These are phyloP conservation scores for Spizellomyces sp. DNA, from an alignment of 192 early-diverging fungal genomes.

Conservation along the genomic window DNA sequence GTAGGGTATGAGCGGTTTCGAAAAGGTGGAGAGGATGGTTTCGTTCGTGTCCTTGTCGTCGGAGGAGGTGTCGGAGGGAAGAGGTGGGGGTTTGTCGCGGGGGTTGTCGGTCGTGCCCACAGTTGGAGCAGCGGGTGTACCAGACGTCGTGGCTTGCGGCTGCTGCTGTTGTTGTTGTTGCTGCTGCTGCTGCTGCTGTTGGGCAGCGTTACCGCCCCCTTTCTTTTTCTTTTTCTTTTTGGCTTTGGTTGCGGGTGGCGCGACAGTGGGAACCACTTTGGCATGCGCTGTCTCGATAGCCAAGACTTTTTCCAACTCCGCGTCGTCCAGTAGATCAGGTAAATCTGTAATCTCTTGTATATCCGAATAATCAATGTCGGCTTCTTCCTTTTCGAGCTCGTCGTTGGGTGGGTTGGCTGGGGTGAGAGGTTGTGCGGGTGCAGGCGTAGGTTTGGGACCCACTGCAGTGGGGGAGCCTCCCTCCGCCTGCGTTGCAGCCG, in stretches of 20 bases:
- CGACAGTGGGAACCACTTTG: not conserved
- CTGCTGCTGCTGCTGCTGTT: not conserved
- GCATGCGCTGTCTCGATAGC: not conserved
- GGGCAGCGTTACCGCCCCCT: not conserved
- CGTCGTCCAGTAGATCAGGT: constrained; percentile 16
- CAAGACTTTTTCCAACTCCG: constrained; percentile 12
- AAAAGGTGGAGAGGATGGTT: constrained; percentile 15
- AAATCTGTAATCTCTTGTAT: constrained; percentile 3
- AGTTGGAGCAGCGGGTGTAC: not conserved
- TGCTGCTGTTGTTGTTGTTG: constrained; percentile 12
- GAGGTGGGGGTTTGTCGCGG: not conserved
- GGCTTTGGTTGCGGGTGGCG: not conserved
- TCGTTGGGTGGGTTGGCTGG: not conserved
- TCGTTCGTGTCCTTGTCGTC: not conserved
- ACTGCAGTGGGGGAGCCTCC: not conserved
- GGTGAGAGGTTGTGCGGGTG: not conserved
- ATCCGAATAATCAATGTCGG: constrained; percentile 19
- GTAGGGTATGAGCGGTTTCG: constrained; percentile 21
- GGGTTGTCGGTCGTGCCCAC: too few relatives aligned
- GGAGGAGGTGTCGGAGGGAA: not conserved
- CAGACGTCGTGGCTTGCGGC: not conserved
- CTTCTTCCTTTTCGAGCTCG: constrained; percentile 4
- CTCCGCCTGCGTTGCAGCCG: too few relatives aligned
- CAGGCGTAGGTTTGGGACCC: constrained; percentile 4
- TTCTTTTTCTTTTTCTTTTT: constrained; percentile 32